Percentiles rank a stretch among this genome's conserved stretches.
Conservation (phyloP, 495 filamentous ascomycete species). For the Xylaria castorea region DNA sequence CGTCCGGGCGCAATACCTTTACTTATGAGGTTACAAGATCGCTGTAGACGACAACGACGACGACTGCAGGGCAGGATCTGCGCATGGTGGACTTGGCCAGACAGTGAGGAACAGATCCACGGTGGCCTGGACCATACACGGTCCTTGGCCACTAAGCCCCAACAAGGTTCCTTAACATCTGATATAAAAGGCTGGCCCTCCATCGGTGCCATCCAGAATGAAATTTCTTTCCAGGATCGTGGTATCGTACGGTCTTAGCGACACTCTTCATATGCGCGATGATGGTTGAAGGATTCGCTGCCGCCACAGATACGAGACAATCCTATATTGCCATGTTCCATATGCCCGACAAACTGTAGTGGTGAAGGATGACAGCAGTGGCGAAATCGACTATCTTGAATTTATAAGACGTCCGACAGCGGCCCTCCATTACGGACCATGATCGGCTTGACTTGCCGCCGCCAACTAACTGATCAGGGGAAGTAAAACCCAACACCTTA, state of each 20-base stretch:
- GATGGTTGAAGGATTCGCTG: background rate
- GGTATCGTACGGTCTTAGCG: conserved; percentile 14
- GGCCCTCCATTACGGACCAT: conserved; percentile 26
- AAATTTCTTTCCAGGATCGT: conserved; percentile 3
- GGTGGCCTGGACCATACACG: conserved; percentile 20
- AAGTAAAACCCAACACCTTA: background rate
- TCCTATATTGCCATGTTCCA: background rate
- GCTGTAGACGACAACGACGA: background rate
- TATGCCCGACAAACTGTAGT: conserved; percentile 13
- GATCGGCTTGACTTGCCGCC: conserved; percentile 4
- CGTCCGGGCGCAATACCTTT: background rate
- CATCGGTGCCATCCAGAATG: conserved; percentile 14
- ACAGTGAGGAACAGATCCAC: background rate
- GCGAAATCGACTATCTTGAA: conserved; percentile 11
- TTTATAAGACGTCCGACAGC: conserved; percentile 25
- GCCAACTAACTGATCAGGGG: background rate
- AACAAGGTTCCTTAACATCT: background rate
- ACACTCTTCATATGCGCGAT: conserved; percentile 1
- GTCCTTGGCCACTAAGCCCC: conserved; percentile 21
- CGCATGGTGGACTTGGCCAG: background rate
- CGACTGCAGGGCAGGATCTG: conserved; percentile 14
- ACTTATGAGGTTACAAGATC: conserved; percentile 4
- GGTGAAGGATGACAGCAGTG: conserved; percentile 9
- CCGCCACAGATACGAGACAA: conserved; percentile 13
- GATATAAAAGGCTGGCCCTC: conserved; percentile 27